A percentile compares a stretch with the other conserved stretches of the same genome.
Conservation (phyloP, 202 grass and related monocot genomes). For the Saccharum hybrid region DNA sequence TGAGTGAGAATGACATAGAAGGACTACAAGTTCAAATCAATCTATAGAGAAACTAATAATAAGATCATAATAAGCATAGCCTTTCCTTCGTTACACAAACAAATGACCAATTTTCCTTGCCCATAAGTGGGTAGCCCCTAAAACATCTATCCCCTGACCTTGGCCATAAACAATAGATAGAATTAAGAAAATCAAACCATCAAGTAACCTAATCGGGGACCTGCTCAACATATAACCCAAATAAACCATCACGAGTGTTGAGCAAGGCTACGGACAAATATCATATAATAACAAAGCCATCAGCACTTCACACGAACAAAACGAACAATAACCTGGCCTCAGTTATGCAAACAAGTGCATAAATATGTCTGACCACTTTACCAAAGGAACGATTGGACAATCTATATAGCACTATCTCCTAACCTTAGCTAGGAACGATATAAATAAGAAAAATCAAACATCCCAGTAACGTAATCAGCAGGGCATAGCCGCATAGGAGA, state of each 20-base stretch:
- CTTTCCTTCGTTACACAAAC: not conserved
- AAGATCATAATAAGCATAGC: constrained; percentile 1
- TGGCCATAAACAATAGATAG: not conserved
- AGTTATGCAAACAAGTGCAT: not conserved
- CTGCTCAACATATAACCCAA: constrained; percentile 36
- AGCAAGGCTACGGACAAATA: not conserved
- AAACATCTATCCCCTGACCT: not conserved
- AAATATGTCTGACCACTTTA: constrained; percentile 18
- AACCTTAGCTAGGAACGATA: not conserved
- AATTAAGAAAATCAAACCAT: not conserved
- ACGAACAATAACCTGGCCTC: not conserved
- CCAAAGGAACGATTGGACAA: not conserved
- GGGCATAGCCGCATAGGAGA: not conserved
- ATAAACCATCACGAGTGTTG: not conserved
- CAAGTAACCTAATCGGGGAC: constrained; percentile 52
- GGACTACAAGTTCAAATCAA: constrained; percentile 16
- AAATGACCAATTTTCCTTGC: constrained; percentile 3
- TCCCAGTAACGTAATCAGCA: not conserved
- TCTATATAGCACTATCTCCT: not conserved
- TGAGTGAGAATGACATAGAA: not conserved
- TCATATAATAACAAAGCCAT: not conserved
- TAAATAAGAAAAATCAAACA: constrained; percentile 18
- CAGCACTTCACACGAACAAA: constrained; percentile 13
- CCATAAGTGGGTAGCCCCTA: constrained; percentile 1
- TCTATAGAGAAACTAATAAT: not conserved